Evolutionary conservation across 805 yeast species (phyloP).

Genomic region (Nakazawaea ambrosiae): DNA sequence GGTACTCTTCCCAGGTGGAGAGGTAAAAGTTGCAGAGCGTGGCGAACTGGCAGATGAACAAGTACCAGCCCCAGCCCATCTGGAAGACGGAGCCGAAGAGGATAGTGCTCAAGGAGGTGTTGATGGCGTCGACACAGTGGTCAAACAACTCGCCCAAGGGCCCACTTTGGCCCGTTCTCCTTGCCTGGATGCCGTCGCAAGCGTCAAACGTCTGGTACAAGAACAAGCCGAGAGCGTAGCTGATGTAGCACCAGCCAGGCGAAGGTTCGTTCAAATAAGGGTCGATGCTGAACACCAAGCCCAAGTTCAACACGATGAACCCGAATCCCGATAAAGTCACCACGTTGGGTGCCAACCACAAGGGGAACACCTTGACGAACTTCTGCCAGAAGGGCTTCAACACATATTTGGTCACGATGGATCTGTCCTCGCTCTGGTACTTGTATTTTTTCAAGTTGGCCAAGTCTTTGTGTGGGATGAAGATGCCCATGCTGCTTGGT

Average conservation of each 20-base stretch:
- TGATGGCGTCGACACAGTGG: constrained; percentile 67
- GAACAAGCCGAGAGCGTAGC: constrained; percentile 77
- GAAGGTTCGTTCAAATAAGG: constrained; percentile 51
- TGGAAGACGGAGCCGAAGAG: constrained; percentile 73
- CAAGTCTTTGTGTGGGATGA: constrained; percentile 47
- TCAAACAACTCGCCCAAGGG: constrained; percentile 94
- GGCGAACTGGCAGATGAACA: constrained; percentile 63
- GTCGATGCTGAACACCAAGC: constrained; percentile 63
- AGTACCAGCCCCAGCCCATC: constrained; percentile 59
- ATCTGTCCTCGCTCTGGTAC: constrained; percentile 76
- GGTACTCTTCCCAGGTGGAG: constrained; percentile 94
- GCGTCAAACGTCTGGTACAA: constrained; percentile 95
- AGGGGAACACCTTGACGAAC: constrained; percentile 71
- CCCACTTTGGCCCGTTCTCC: constrained; percentile 91
- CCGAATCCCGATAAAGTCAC: constrained; percentile 75
- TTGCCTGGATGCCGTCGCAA: constrained; percentile 92
- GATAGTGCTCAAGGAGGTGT: constrained; percentile 69
- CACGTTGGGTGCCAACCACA: constrained; percentile 88
- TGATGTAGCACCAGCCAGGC: constrained; percentile 73
- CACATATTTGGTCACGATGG: constrained; percentile 65
- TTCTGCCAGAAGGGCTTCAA: constrained; percentile 78
- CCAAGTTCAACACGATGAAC: constrained; percentile 60
- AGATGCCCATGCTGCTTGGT: constrained; percentile 50
- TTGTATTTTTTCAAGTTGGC: constrained; percentile 48
- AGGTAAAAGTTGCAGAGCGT: constrained; percentile 75